phyloP scores from a whole-genome alignment of 768 basidiomycete species.

The Leccinum barrowsii region DNA sequence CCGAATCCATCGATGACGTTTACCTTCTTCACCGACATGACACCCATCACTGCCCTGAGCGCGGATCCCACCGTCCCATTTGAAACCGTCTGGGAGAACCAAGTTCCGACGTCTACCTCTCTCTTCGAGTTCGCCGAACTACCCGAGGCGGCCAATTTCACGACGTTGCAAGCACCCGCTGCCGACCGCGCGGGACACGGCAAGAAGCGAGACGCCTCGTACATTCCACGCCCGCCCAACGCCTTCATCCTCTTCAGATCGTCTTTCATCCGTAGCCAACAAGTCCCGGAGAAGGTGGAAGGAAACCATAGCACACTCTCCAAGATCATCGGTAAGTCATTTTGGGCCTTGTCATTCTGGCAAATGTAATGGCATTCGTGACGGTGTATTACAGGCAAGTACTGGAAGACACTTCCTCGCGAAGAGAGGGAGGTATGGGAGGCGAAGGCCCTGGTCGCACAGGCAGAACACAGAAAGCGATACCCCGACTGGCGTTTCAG shows the following conservation, averaged over 20 bases:
- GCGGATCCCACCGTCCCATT: constrained; percentile 32
- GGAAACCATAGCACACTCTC: constrained; percentile 77
- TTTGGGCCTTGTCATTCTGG: not conserved
- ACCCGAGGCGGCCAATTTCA: constrained; percentile 15
- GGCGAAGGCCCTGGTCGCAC: constrained; percentile 64
- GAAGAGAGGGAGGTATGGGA: constrained; percentile 76
- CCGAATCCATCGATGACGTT: constrained; percentile 51
- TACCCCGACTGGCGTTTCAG: constrained; percentile 85
- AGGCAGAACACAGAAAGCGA: constrained; percentile 66
- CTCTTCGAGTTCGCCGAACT: constrained; percentile 17
- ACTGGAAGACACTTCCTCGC: constrained; percentile 68
- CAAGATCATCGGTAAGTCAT: constrained; percentile 66
- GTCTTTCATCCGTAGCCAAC: constrained; percentile 69
- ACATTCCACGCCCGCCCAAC: constrained; percentile 82
- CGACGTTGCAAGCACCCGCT: constrained; percentile 21
- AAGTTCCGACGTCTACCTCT: constrained; percentile 12
- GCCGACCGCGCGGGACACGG: constrained; percentile 45
- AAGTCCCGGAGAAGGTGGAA: constrained; percentile 73
- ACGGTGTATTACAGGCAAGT: constrained; percentile 46
- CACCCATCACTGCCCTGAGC: constrained; percentile 46
- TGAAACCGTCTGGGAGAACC: constrained; percentile 33
- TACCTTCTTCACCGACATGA: constrained; percentile 63
- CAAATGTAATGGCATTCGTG: not conserved
- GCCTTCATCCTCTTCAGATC: constrained; percentile 85
- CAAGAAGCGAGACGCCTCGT: constrained; percentile 64